Evolutionary conservation across 169 alveolate genomes (phyloP).

Genomic region (Plasmodium adleri): DNA sequence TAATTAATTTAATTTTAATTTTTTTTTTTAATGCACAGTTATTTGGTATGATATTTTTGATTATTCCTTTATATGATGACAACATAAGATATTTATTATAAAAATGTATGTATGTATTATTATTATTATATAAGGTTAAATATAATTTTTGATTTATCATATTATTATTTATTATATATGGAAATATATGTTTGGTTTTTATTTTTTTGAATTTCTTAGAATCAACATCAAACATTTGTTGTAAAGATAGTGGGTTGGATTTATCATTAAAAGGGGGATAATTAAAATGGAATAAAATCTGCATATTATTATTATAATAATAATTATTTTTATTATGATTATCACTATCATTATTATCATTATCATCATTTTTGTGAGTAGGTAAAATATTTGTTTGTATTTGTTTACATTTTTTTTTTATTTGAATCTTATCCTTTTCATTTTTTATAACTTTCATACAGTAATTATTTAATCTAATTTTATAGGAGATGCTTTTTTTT

Average conservation of each 20-base stretch:
- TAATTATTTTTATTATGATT: neutral
- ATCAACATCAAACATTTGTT: neutral
- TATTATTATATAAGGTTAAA: conserved; percentile 16
- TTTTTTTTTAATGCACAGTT: conserved; percentile 34
- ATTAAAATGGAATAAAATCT: neutral
- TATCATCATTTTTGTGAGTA: neutral
- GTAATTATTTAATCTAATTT: no score
- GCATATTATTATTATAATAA: neutral
- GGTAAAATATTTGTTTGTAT: neutral
- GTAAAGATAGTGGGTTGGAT: no score
- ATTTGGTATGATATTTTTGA: conserved; percentile 22
- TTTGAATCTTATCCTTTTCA: neutral
- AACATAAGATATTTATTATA: conserved; percentile 7
- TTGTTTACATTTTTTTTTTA: neutral
- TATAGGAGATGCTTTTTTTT: neutral
- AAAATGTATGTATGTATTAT: neutral
- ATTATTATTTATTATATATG: conserved; percentile 13
- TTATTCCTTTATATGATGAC: conserved; percentile 32
- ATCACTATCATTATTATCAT: neutral
- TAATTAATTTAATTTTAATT: conserved; percentile 45
- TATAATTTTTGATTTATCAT: conserved; percentile 28
- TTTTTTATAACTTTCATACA: neutral
- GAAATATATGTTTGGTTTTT: neutral
- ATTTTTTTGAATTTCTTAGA: neutral
- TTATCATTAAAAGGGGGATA: no score